Evolutionary conservation across 306 rosid species (phyloP).

Genomic region (Trifolium repens): DNA sequence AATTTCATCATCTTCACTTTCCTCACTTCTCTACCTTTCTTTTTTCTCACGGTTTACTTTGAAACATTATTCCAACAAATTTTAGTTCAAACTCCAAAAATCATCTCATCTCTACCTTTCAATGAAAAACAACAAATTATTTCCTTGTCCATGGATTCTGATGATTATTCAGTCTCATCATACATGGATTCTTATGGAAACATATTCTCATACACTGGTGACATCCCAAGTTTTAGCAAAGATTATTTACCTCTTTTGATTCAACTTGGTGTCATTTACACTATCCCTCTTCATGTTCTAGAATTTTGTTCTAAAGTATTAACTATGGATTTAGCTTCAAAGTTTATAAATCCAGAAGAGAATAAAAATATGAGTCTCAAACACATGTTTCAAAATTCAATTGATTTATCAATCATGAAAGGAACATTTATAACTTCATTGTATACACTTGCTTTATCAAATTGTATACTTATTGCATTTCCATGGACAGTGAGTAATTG

Average conservation of each 20-base stretch:
- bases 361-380: slow-evolving; percentile 37
- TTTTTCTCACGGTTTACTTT: slow-evolving; percentile 51
- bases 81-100: slow-evolving; percentile 41
- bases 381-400: slow-evolving; percentile 46
- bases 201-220: background rate
- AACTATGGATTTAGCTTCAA: slow-evolving; percentile 49
- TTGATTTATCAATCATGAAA: slow-evolving; percentile 39
- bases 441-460: slow-evolving; percentile 39
- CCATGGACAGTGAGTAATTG: slow-evolving; percentile 16
- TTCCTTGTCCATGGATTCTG: no score
- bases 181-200: background rate
- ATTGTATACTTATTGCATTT: slow-evolving; percentile 41
- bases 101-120: slow-evolving; percentile 17
- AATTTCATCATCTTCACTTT: slow-evolving; percentile 61
- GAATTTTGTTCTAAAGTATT: slow-evolving; percentile 44
- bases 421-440: slow-evolving; percentile 53
- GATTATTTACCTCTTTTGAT: slow-evolving; percentile 42
- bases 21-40: slow-evolving; percentile 58
- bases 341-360: slow-evolving; percentile 31
- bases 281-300: slow-evolving; percentile 50
- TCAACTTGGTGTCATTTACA: slow-evolving; percentile 49
- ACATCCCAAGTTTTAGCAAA: slow-evolving; percentile 2
- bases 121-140: background rate
- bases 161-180: no score
- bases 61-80: slow-evolving; percentile 50